A percentile compares a stretch with the other conserved stretches of the same genome.
Evolutionary conservation across 371 early-diverging fungal genomes (phyloP).

Genomic region (Apophysomyces variabilis): DNA sequence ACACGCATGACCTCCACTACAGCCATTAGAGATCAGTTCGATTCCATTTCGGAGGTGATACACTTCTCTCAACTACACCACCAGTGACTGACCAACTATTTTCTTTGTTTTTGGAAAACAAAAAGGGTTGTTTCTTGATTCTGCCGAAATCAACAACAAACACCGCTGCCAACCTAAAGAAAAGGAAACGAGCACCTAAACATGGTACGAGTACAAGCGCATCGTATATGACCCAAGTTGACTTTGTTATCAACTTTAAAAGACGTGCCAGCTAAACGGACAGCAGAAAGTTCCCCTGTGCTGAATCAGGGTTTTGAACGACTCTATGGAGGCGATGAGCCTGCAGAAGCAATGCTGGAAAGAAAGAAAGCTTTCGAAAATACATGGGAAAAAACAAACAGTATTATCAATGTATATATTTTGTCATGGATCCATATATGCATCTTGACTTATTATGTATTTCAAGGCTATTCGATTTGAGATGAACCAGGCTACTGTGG

Average conservation of each 20-base stretch:
- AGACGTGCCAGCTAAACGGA: background rate
- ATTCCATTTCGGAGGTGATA: slow-evolving; percentile 50
- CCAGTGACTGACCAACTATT: background rate
- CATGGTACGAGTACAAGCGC: slow-evolving; percentile 9
- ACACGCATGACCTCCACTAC: slow-evolving; percentile 19
- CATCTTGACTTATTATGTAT: background rate
- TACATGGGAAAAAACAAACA: slow-evolving; percentile 44
- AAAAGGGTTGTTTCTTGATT: slow-evolving; percentile 52
- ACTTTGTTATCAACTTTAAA: background rate
- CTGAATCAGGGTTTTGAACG: slow-evolving; percentile 46
- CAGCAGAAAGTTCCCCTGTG: slow-evolving; percentile 7
- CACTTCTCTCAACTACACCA: background rate
- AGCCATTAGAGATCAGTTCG: slow-evolving; percentile 35
- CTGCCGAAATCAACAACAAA: slow-evolving; percentile 32
- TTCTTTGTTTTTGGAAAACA: background rate
- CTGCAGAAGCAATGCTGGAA: slow-evolving; percentile 40
- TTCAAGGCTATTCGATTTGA: slow-evolving; percentile 52
- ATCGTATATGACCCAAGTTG: background rate
- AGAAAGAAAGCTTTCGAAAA: slow-evolving; percentile 41
- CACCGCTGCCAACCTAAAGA: slow-evolving; percentile 19
- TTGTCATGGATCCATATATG: background rate
- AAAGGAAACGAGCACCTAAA: slow-evolving; percentile 15
- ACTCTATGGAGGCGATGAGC: slow-evolving; percentile 50
- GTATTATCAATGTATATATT: slow-evolving; percentile 49
- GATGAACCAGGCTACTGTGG: slow-evolving; percentile 50